Percentiles rank a stretch among this genome's conserved stretches.
Evolutionary conservation across 2,329 filamentous ascomycete species (phyloP).

Genomic region (Pestalotiopsis sp.): DNA sequence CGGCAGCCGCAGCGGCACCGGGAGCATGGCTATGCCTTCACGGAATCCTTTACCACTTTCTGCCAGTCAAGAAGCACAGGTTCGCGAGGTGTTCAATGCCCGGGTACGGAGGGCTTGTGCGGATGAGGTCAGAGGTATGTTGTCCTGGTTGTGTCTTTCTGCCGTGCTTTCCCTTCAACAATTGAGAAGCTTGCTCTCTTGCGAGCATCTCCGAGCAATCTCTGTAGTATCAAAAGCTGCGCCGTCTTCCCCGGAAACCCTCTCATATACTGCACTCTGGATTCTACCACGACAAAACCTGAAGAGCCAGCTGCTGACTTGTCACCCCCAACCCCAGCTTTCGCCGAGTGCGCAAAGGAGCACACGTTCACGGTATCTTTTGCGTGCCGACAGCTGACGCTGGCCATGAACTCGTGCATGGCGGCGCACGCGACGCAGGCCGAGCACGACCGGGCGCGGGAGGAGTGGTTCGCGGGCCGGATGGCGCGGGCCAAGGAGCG

Average conservation of each 20-base stretch:
- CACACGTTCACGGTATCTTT: slow-evolving; percentile 88
- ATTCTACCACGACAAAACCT: background rate
- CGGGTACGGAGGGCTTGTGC: slow-evolving; percentile 75
- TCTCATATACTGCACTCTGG: background rate
- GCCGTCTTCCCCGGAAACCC: too few species aligned
- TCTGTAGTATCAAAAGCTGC: background rate
- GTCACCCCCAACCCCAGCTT: slow-evolving; percentile 58
- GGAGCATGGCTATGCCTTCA: slow-evolving; percentile 50
- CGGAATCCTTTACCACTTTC: slow-evolving; percentile 77
- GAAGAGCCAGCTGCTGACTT: background rate
- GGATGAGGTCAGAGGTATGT: slow-evolving; percentile 73
- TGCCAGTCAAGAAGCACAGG: slow-evolving; percentile 40
- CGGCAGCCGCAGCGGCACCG: slow-evolving; percentile 3
- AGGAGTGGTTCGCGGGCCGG: slow-evolving; percentile 87
- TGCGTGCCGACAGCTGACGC: slow-evolving; percentile 76
- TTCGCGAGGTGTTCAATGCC: slow-evolving; percentile 41
- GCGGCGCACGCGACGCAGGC: slow-evolving; percentile 77
- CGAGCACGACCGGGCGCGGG: slow-evolving; percentile 83
- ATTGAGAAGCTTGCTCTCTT: background rate
- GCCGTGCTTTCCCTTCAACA: background rate
- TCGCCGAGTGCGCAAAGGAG: slow-evolving; percentile 84
- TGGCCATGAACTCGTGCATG: slow-evolving; percentile 95
- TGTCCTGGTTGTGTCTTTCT: slow-evolving; percentile 2
- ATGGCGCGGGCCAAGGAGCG: slow-evolving; percentile 68
- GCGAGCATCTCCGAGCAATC: background rate